Evolutionary conservation across 257 asterid species (phyloP).

Genomic region (Phtheirospermum japonicum): DNA sequence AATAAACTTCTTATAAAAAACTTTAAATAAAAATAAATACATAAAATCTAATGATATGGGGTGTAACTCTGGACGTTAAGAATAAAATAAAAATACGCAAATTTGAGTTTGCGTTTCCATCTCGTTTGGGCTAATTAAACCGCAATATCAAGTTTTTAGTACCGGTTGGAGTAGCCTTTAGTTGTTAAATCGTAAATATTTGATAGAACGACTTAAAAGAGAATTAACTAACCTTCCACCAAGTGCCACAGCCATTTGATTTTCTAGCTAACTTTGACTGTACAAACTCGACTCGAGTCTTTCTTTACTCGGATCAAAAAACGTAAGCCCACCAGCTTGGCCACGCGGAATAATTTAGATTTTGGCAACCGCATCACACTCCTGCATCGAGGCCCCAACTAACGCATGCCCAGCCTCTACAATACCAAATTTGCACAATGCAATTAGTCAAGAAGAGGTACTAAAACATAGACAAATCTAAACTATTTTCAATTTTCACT

Average conservation of each 20-base stretch:
- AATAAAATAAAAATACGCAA: too few species aligned
- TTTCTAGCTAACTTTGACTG: conserved; percentile 95
- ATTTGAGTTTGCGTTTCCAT: not conserved
- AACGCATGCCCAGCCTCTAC: conserved; percentile 99
- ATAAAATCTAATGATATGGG: too few species aligned
- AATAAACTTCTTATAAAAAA: too few species aligned
- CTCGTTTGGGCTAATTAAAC: too few species aligned
- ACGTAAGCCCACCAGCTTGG: conserved; percentile 98
- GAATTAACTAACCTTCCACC: conserved; percentile 79
- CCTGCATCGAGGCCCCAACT: conserved; percentile 98
- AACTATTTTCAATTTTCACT: too few species aligned
- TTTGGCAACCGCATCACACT: conserved; percentile 96
- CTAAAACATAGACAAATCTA: not conserved
- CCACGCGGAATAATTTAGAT: conserved; percentile 99
- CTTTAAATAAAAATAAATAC: too few species aligned
- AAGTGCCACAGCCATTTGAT: conserved; percentile 98
- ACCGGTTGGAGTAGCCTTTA: too few species aligned
- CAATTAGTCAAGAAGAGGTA: not conserved
- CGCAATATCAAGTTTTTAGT: too few species aligned
- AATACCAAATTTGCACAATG: not conserved
- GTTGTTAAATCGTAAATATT: not conserved
- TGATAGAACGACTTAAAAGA: not conserved
- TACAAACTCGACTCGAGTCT: conserved; percentile 94
- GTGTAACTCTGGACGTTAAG: too few species aligned
- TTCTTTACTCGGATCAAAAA: conserved; percentile 98